Conservation (phyloP, 1,139 yeast species). For the Spathaspora sp. region DNA sequence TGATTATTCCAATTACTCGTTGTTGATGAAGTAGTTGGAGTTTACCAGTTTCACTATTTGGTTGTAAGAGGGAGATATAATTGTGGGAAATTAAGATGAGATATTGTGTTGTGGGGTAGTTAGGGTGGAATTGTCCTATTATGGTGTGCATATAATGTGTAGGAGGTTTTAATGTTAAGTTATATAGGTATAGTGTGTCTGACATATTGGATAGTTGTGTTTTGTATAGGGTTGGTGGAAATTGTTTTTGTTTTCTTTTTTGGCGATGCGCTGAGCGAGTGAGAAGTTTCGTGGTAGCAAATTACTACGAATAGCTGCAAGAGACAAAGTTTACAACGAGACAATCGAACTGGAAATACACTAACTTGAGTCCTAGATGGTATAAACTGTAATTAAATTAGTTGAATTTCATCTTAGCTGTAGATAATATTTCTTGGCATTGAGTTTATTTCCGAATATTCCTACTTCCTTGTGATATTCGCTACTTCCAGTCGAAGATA, state of each 20-base stretch:
- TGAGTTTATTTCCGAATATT: no score
- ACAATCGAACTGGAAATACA: no score
- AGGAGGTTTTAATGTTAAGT: constrained; percentile 60
- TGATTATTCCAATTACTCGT: constrained; percentile 59
- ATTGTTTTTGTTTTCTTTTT: not conserved
- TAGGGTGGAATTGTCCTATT: constrained; percentile 68
- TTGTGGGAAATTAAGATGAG: constrained; percentile 60
- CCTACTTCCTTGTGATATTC: no score
- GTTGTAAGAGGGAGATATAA: constrained; percentile 49
- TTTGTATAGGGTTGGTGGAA: no score
- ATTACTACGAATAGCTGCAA: no score
- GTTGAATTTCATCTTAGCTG: no score
- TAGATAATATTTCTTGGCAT: no score
- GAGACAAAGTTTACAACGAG: no score
- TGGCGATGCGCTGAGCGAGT: not conserved
- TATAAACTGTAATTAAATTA: no score
- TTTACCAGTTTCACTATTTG: constrained; percentile 57
- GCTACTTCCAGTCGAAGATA: no score
- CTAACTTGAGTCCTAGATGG: no score
- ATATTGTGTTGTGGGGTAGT: constrained; percentile 52
- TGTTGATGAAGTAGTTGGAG: constrained; percentile 43
- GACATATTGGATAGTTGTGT: not conserved
- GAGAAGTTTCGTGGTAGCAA: no score
- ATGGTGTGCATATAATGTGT: constrained; percentile 53
- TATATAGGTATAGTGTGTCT: constrained; percentile 54